Evolutionary conservation across 1,139 yeast species (phyloP).

Genomic region (Geotrichum aggregatum): DNA sequence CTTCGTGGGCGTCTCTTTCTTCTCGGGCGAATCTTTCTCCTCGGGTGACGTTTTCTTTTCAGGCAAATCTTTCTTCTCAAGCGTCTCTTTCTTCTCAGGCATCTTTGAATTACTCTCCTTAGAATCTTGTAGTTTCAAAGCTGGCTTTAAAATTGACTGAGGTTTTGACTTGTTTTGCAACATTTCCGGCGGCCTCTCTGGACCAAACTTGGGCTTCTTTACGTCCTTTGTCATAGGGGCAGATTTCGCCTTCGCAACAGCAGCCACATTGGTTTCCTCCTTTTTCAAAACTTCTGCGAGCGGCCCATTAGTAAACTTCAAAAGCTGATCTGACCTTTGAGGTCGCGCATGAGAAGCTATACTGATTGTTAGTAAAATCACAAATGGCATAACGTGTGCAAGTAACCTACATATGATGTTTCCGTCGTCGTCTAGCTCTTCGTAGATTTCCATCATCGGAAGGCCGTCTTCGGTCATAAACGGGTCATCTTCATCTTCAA

Average conservation of each 20-base stretch:
- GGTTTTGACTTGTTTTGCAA: slow-evolving; percentile 16
- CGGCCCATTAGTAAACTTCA: slow-evolving; percentile 27
- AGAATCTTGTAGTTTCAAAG: slow-evolving; percentile 1
- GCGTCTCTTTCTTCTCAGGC: slow-evolving; percentile 1
- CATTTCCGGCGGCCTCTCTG: slow-evolving; percentile 24
- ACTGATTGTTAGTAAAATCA: neutral
- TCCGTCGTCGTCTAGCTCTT: slow-evolving; percentile 78
- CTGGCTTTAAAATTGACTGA: slow-evolving; percentile 9
- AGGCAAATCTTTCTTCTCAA: too few species aligned
- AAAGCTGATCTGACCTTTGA: slow-evolving; percentile 28
- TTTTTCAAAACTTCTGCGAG: slow-evolving; percentile 21
- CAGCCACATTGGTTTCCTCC: slow-evolving; percentile 9
- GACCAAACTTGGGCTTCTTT: slow-evolving; percentile 23
- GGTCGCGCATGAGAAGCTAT: slow-evolving; percentile 31
- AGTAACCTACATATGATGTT: slow-evolving; percentile 44
- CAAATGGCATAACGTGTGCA: neutral
- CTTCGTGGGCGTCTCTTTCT: neutral
- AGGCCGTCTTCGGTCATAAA: slow-evolving; percentile 44
- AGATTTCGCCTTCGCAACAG: neutral
- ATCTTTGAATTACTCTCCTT: slow-evolving; percentile 6
- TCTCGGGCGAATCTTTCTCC: slow-evolving; percentile 8
- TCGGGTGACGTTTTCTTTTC: too few species aligned
- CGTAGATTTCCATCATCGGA: slow-evolving; percentile 77
- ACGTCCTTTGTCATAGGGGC: too few species aligned
- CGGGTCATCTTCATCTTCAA: slow-evolving; percentile 22